These are phyloP conservation scores for Kwoniella europaea DNA, from an alignment of 768 basidiomycete species.

Conservation along the genomic window DNA sequence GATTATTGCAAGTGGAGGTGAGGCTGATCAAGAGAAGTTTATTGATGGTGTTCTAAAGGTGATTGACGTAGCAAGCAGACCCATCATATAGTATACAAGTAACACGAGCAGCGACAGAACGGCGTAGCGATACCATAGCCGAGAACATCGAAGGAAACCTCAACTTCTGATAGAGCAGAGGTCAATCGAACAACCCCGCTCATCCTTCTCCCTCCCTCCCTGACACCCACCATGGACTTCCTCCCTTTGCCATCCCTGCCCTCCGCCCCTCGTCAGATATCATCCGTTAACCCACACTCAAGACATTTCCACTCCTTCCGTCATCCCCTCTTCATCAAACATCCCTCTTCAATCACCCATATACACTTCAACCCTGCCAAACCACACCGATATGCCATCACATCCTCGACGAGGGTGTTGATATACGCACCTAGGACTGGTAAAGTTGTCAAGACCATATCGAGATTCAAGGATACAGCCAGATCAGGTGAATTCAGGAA, in stretches of 20 bases:
- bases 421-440: slow-evolving; percentile 96
- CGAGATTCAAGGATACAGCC: slow-evolving; percentile 95
- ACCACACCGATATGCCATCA: slow-evolving; percentile 94
- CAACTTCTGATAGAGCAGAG: too few species aligned
- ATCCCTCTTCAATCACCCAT: slow-evolving; percentile 93
- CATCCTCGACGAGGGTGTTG: slow-evolving; percentile 88
- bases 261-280: slow-evolving; percentile 40
- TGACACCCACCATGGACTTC: slow-evolving; percentile 48
- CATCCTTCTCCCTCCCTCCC: not conserved
- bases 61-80: not conserved
- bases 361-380: slow-evolving; percentile 85
- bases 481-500: slow-evolving; percentile 83
- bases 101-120: too few species aligned
- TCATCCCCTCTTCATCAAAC: slow-evolving; percentile 79
- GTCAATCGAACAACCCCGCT: too few species aligned
- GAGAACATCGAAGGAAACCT: too few species aligned
- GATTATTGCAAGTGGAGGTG: slow-evolving; percentile 4
- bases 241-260: slow-evolving; percentile 50
- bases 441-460: slow-evolving; percentile 93
- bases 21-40: not conserved
- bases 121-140: too few species aligned
- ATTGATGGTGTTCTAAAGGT: not conserved
- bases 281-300: slow-evolving; percentile 52
- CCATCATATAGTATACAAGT: not conserved
- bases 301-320: slow-evolving; percentile 57